Evolutionary conservation across 306 rosid genomes (phyloP).

Genomic region (Trifolium subterraneum): DNA sequence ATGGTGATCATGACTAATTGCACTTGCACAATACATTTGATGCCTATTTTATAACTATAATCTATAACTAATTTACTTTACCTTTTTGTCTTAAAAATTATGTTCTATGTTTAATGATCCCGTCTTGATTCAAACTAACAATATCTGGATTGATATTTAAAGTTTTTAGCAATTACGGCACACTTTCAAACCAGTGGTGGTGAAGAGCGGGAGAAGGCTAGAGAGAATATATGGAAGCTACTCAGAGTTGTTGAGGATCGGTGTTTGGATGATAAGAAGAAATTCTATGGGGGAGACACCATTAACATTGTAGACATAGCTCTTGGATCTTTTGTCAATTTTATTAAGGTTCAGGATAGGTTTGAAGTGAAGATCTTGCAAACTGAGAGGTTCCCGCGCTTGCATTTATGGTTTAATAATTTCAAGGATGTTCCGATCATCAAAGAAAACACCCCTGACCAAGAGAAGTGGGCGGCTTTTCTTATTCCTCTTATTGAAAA

Average conservation of each 20-base stretch:
- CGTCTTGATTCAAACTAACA: slow-evolving; percentile 6
- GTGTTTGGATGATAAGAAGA: slow-evolving; percentile 17
- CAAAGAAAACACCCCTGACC: neutral
- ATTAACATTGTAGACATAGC: slow-evolving; percentile 27
- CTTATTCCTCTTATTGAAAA: neutral
- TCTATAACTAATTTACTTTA: no score
- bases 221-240: slow-evolving; percentile 13
- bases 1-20: neutral
- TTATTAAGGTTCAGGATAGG: neutral
- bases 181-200: neutral
- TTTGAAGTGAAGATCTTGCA: neutral
- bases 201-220: slow-evolving; percentile 31
- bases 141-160: slow-evolving; percentile 1
- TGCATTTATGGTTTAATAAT: neutral
- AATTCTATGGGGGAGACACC: slow-evolving; percentile 44
- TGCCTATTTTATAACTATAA: no score
- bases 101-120: neutral
- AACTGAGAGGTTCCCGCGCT: neutral
- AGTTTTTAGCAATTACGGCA: neutral
- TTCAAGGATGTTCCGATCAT: neutral
- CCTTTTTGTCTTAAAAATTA: neutral
- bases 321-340: neutral
- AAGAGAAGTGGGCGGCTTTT: neutral
- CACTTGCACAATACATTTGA: neutral
- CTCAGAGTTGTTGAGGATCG: slow-evolving; percentile 38